phyloP scores from a whole-genome alignment of 2,329 filamentous ascomycete species.

The Pleoardoris graminearum region DNA sequence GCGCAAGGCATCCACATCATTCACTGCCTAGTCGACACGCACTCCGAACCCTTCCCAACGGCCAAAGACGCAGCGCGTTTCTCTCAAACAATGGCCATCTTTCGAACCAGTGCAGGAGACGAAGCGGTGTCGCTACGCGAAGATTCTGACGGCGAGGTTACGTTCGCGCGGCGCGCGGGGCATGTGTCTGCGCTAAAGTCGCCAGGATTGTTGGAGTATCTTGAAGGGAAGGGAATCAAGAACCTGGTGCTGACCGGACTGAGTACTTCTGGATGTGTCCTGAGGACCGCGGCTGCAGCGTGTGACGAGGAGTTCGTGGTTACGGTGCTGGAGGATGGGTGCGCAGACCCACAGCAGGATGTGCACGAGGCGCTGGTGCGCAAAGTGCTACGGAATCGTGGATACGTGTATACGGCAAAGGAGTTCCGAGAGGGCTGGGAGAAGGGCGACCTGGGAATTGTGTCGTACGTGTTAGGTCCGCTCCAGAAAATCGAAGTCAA shows the following conservation, averaged over 20 bases:
- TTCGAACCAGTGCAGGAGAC: conserved; percentile 15
- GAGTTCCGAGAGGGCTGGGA: conserved; percentile 1
- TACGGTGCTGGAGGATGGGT: conserved; percentile 31
- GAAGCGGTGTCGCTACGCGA: conserved; percentile 21
- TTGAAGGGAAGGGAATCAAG: conserved; percentile 24
- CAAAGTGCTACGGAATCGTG: conserved; percentile 5
- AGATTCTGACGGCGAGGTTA: conserved; percentile 18
- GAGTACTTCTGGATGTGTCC: conserved; percentile 17
- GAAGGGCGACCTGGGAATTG: not conserved
- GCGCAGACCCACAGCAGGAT: conserved; percentile 23
- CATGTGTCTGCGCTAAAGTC: conserved; percentile 34
- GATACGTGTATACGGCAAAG: conserved; percentile 7
- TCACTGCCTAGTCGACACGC: conserved; percentile 30
- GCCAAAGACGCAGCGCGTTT: conserved; percentile 23
- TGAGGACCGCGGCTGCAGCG: conserved; percentile 27
- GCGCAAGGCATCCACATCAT: conserved; percentile 30
- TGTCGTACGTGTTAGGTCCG: not conserved
- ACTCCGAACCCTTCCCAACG: conserved; percentile 21
- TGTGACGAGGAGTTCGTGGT: conserved; percentile 32
- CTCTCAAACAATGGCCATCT: conserved; percentile 5
- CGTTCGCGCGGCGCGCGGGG: conserved; percentile 24
- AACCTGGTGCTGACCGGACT: conserved; percentile 24
- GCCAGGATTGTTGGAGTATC: conserved; percentile 23
- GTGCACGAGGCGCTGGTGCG: conserved; percentile 20
- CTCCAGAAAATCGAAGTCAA: conserved; percentile 5